phyloP scores from a whole-genome alignment of 768 basidiomycete genomes.

The Multifurca ochricompacta region DNA sequence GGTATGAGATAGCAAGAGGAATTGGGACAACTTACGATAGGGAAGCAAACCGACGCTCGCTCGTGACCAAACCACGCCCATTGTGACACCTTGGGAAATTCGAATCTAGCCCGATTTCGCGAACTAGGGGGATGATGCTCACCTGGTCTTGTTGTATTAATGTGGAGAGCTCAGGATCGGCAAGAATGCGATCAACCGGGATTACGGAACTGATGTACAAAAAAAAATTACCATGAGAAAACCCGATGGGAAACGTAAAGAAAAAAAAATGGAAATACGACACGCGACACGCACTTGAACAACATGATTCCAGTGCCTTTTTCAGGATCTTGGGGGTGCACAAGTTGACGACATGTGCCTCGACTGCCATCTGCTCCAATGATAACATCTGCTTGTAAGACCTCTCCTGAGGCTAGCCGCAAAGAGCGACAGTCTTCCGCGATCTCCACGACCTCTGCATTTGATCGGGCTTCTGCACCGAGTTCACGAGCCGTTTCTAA shows the following conservation, averaged over 20 bases:
- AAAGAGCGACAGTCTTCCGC: slow-evolving; percentile 23
- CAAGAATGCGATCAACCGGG: slow-evolving; percentile 12
- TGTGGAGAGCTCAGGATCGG: slow-evolving; percentile 15
- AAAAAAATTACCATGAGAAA: not conserved
- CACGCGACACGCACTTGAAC: slow-evolving; percentile 24
- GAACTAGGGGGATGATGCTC: not conserved
- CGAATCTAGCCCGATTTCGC: not conserved
- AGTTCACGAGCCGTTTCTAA: slow-evolving; percentile 25
- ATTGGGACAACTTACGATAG: slow-evolving; percentile 4
- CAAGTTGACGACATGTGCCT: slow-evolving; percentile 22
- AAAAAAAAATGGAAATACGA: not conserved
- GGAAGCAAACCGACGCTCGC: slow-evolving; percentile 20
- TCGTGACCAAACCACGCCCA: slow-evolving; percentile 21
- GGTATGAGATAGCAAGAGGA: not conserved
- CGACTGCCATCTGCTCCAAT: slow-evolving; percentile 32
- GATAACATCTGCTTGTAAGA: slow-evolving; percentile 29
- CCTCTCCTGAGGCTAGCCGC: slow-evolving; percentile 27
- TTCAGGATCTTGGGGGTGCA: slow-evolving; percentile 12
- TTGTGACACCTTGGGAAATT: slow-evolving; percentile 4
- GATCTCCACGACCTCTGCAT: slow-evolving; percentile 26
- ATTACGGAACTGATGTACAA: slow-evolving; percentile 13
- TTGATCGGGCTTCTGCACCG: slow-evolving; percentile 25
- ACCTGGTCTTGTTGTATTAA: slow-evolving; percentile 17
- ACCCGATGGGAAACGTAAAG: not conserved
- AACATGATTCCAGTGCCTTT: slow-evolving; percentile 22